Evolutionary conservation across 768 basidiomycete species (phyloP), one percentile per base, ranked within the genome.

Genomic region (Leucosporidium scottii): DNA sequence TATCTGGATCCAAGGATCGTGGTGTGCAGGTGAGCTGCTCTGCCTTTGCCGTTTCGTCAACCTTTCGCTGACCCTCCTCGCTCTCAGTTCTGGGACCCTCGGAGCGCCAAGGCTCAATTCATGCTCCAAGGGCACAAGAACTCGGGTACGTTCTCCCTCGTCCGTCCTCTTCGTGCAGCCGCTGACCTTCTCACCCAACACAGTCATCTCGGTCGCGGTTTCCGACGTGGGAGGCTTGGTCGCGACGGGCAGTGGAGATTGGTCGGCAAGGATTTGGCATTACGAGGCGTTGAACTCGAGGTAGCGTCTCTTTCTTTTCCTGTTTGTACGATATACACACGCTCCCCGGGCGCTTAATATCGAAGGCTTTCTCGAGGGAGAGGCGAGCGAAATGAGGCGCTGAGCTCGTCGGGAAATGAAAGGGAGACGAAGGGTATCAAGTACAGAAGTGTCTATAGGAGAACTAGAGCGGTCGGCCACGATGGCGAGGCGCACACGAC

Each of bases 1-100:
- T 96, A 17, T 93, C 91, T 17, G 94, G 96, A 61, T 87, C 86
- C 47, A 97, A 97, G 80, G 96, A 99, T 77, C 88, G 96, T 18
- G 89, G 91, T 0, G 93, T 99, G 64, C 91, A 93, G 78, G 86
- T 54, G 53, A 34, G 34, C 30, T 21, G 15, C 28, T 5, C 3
- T 89, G 30, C 28, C 3, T 1, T 31, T 13, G 49, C 49, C 21
- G 49, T 50, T 17, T 90, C 92, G 77, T 5, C 34, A 36, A 12
- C 34, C 34, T 5, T 36, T 44, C 39, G 39, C 39, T 44, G 39
- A 44, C 39, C 39, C 39, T 17, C 39, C 39, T 44, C 15, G 8
- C 39, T 44, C 34, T 3, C 39, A 44, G 39, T 91, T 94, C 77
- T 91, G 90, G 87, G 90, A 93, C 76, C 85, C 90, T 61, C 82